phyloP scores from a whole-genome alignment of 805 yeast species.

The Candida nanaspora region DNA sequence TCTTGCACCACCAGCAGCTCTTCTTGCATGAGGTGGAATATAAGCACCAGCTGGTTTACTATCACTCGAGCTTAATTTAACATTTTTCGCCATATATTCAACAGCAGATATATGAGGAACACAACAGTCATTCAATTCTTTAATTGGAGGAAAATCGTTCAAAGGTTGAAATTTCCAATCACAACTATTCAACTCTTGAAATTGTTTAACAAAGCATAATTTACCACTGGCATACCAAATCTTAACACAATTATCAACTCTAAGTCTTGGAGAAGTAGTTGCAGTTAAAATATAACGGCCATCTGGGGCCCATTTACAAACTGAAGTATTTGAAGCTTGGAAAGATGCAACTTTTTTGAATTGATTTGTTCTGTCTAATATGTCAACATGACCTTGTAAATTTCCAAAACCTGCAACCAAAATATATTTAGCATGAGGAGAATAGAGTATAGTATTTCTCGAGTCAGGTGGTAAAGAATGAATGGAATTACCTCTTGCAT shows the following conservation, averaged over 20 bases:
- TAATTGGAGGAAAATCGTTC: constrained; percentile 47
- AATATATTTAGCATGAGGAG: constrained; percentile 90
- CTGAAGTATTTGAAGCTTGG: constrained; percentile 93
- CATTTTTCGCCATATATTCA: constrained; percentile 41
- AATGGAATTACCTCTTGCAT: constrained; percentile 83
- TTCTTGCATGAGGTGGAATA: constrained; percentile 89
- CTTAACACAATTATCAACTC: constrained; percentile 93
- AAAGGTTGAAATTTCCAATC: constrained; percentile 74
- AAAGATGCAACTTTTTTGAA: constrained; percentile 73
- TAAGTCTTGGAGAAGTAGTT: constrained; percentile 91
- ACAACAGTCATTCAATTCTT: constrained; percentile 44
- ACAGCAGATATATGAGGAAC: constrained; percentile 66
- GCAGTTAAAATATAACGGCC: constrained; percentile 92
- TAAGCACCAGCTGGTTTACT: constrained; percentile 80
- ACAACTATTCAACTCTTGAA: constrained; percentile 70
- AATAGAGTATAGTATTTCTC: constrained; percentile 81
- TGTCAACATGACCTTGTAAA: constrained; percentile 92
- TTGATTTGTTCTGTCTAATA: constrained; percentile 84
- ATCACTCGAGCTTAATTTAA: constrained; percentile 21
- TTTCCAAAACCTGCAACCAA: constrained; percentile 97
- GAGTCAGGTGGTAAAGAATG: constrained; percentile 81
- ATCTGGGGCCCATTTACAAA: constrained; percentile 96
- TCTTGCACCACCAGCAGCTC: constrained; percentile 32
- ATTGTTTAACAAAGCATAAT: constrained; percentile 70
- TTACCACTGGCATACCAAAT: constrained; percentile 90